phyloP scores from a whole-genome alignment of 106 monocot species.

The Narthecium ossifragum region DNA sequence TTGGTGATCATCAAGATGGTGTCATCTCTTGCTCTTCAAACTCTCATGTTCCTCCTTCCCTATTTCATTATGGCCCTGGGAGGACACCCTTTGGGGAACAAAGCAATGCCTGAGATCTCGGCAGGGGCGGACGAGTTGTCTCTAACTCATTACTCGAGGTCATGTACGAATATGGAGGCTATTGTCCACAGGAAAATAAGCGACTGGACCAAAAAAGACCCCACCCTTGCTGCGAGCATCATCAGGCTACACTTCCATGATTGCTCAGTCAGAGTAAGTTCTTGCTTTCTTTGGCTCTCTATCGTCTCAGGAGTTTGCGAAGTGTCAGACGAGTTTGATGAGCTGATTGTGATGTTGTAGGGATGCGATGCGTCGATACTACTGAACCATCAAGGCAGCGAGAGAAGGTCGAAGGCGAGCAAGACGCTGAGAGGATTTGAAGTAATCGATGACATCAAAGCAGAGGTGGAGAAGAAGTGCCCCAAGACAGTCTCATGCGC shows the following conservation, averaged over 20 bases:
- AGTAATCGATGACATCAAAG: constrained; percentile 56
- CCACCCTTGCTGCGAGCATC: constrained; percentile 41
- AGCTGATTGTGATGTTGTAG: too few species aligned
- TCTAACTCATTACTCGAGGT: constrained; percentile 28
- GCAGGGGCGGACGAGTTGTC: constrained; percentile 20
- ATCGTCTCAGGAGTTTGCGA: too few species aligned
- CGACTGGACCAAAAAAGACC: constrained; percentile 37
- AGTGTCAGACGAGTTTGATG: too few species aligned
- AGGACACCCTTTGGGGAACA: background rate
- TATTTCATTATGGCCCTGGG: constrained; percentile 13
- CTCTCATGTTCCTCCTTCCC: constrained; percentile 12
- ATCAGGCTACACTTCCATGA: constrained; percentile 61
- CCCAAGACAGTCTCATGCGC: constrained; percentile 58
- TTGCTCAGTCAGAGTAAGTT: constrained; percentile 47
- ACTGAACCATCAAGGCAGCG: constrained; percentile 31
- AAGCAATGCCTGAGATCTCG: background rate
- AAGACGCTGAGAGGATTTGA: constrained; percentile 59
- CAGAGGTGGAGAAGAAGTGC: constrained; percentile 48
- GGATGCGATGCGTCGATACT: constrained; percentile 60
- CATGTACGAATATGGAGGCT: constrained; percentile 55
- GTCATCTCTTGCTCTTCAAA: constrained; percentile 3
- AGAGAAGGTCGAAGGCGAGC: constrained; percentile 40
- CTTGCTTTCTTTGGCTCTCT: too few species aligned
- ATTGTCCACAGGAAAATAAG: constrained; percentile 41
- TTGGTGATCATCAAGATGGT: background rate